Evolutionary conservation across 768 basidiomycete genomes (phyloP).

Genomic region (Mycena leptocephala): DNA sequence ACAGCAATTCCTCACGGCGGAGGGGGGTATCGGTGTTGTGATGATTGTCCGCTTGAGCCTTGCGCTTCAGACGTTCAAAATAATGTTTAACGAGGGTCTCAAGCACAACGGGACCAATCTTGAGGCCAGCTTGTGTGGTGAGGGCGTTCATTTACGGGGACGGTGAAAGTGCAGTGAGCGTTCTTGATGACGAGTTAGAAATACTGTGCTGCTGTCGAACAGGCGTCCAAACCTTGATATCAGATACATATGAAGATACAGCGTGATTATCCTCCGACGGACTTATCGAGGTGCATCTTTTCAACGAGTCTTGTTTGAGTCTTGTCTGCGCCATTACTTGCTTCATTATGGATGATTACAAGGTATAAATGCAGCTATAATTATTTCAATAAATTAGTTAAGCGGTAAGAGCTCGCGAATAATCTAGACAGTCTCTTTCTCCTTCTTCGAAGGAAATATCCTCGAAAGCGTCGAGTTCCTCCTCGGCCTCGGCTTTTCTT

Average conservation of each 20-base stretch:
- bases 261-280: too few species aligned
- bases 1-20: conserved; percentile 83
- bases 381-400: conserved; percentile 3
- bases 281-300: too few species aligned
- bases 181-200: too few species aligned
- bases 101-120: conserved; percentile 80
- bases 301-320: too few species aligned
- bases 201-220: too few species aligned
- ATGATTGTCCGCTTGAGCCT: conserved; percentile 52
- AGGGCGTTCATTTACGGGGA: conserved; percentile 21
- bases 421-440: background rate
- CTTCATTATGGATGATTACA: background rate
- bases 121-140: conserved; percentile 63
- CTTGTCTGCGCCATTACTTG: too few species aligned
- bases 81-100: conserved; percentile 92
- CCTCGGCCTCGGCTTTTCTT: background rate
- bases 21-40: conserved; percentile 66
- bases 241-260: too few species aligned
- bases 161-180: too few species aligned
- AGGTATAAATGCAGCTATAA: background rate
- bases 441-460: conserved; percentile 24
- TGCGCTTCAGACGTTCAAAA: conserved; percentile 74
- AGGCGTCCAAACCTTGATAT: too few species aligned
- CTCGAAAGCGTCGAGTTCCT: conserved; percentile 29
- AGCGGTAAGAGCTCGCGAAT: background rate